Conservation (phyloP, 352 stramenopile species). For the Pelagophyceae sp. region DNA sequence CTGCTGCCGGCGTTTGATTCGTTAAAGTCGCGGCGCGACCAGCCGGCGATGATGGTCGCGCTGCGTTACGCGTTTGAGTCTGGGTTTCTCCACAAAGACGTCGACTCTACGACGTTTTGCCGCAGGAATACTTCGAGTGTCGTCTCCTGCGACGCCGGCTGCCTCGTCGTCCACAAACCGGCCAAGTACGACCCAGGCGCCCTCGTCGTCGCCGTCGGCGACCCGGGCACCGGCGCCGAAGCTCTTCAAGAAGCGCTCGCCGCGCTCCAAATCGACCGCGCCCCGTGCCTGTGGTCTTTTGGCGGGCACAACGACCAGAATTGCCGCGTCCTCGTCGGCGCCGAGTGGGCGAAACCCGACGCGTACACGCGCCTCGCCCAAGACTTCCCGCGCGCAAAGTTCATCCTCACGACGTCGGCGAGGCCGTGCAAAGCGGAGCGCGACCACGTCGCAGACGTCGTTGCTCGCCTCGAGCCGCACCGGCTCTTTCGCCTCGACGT, state of each 20-base stretch:
- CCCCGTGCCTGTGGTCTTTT: background rate
- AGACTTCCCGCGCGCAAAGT: background rate
- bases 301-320: background rate
- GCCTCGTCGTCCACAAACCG: conserved; percentile 9
- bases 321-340: background rate
- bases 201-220: background rate
- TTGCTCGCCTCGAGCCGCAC: background rate
- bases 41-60: conserved; percentile 13
- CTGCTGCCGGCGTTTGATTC: background rate
- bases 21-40: background rate
- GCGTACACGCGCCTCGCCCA: background rate
- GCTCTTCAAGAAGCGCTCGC: background rate
- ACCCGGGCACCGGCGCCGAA: background rate
- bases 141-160: conserved; percentile 18
- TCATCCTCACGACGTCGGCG: background rate
- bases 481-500: background rate
- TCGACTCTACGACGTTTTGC: background rate
- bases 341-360: background rate
- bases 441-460: background rate
- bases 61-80: background rate
- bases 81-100: background rate
- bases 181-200: conserved; percentile 11
- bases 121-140: background rate
- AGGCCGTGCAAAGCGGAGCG: background rate
- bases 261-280: conserved; percentile 1